A percentile compares a stretch with the other conserved stretches of the same genome.
These are phyloP conservation scores for Fusarium armeniacum DNA, from an alignment of 2,329 filamentous ascomycete species.

Conservation along the genomic window DNA sequence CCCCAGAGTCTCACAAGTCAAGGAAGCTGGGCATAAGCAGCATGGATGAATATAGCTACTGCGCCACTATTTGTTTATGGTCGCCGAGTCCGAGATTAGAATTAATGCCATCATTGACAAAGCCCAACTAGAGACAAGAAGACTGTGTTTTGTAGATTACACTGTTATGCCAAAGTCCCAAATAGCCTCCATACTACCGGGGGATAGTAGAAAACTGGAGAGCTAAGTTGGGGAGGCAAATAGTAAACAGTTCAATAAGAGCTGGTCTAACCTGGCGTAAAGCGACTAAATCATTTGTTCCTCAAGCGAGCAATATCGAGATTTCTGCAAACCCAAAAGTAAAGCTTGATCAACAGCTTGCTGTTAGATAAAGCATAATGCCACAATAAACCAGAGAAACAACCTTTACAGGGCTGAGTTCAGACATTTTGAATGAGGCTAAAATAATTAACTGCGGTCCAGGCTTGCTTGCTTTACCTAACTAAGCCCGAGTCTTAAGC, in stretches of 20 bases:
- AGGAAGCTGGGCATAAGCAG: constrained; percentile 7
- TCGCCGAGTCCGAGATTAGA: neutral
- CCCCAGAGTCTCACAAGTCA: neutral
- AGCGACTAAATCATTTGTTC: neutral
- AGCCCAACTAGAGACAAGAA: neutral
- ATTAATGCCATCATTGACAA: neutral
- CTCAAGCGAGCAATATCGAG: neutral
- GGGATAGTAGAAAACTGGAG: neutral
- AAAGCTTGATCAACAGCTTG: neutral
- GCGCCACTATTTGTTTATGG: neutral
- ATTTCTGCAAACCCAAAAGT: neutral
- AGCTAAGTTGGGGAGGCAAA: neutral
- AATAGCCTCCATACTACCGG: neutral
- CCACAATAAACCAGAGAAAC: neutral
- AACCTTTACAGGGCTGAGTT: constrained; percentile 14
- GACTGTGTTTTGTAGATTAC: neutral
- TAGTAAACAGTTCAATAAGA: neutral
- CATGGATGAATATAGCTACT: constrained; percentile 1
- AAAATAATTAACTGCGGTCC: constrained; percentile 2
- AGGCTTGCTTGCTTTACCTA: constrained; percentile 7
- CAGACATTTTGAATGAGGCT: constrained; percentile 1
- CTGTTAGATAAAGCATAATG: constrained; percentile 1
- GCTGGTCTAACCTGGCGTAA: neutral
- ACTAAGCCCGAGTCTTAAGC: constrained; percentile 26
- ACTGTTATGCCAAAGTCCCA: neutral